A percentile compares a stretch with the other conserved stretches of the same genome.
These are phyloP conservation scores for Nephelium lappaceum DNA, from an alignment of 345 rosid species.

Conservation along the genomic window DNA sequence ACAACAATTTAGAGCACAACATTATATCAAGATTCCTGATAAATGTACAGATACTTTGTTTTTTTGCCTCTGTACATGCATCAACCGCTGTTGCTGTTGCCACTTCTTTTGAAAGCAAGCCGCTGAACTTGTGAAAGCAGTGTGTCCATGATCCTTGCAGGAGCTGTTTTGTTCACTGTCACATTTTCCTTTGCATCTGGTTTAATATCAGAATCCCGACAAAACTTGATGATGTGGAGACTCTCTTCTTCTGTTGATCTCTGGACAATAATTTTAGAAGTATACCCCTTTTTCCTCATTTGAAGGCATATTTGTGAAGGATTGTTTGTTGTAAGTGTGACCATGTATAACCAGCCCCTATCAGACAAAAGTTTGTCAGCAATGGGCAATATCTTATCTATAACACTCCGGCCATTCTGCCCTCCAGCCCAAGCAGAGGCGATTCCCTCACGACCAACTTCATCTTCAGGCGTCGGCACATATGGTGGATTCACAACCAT, in stretches of 20 bases:
- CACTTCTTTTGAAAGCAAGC: slow-evolving; percentile 32
- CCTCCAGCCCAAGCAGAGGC: slow-evolving; percentile 98
- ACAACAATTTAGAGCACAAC: background rate
- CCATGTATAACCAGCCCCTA: slow-evolving; percentile 83
- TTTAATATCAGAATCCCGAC: slow-evolving; percentile 48
- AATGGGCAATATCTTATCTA: slow-evolving; percentile 63
- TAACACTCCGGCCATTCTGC: slow-evolving; percentile 61
- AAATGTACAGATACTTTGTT: background rate
- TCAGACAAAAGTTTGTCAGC: slow-evolving; percentile 65
- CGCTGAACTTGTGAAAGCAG: slow-evolving; percentile 37
- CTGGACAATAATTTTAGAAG: slow-evolving; percentile 69
- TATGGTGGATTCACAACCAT: slow-evolving; percentile 95
- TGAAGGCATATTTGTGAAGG: slow-evolving; percentile 63
- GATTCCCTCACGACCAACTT: slow-evolving; percentile 66
- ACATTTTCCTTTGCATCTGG: slow-evolving; percentile 22
- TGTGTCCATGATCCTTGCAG: slow-evolving; percentile 33
- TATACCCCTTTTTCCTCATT: slow-evolving; percentile 75
- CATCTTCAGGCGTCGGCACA: slow-evolving; percentile 92
- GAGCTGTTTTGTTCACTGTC: slow-evolving; percentile 18
- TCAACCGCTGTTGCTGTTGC: slow-evolving; percentile 3
- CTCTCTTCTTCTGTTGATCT: slow-evolving; percentile 82
- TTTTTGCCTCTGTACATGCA: background rate
- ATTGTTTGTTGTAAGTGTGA: slow-evolving; percentile 55
- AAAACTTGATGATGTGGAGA: slow-evolving; percentile 65
- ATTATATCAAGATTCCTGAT: background rate